Percentiles rank a stretch among this genome's conserved stretches.
Evolutionary conservation across 2,329 filamentous ascomycete species (phyloP).

Genomic region (Gliomastix tumulicola): DNA sequence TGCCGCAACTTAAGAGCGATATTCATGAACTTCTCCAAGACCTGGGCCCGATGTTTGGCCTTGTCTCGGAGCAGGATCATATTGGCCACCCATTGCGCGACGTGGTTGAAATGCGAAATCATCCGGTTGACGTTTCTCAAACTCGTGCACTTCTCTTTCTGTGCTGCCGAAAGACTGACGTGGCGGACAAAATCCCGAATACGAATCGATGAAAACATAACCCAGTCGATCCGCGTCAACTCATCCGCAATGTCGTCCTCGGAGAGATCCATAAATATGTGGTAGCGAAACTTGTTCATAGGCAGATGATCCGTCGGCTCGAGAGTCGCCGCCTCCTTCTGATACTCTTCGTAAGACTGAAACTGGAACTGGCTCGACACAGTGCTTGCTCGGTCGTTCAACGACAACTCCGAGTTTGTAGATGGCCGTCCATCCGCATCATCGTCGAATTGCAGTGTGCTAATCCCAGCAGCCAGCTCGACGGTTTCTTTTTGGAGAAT

Average conservation of each 20-base stretch:
- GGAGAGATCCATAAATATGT: constrained; percentile 78
- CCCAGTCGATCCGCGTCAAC: constrained; percentile 93
- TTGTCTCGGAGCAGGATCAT: constrained; percentile 89
- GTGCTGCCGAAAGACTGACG: constrained; percentile 66
- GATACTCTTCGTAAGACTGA: constrained; percentile 69
- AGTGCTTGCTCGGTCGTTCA: constrained; percentile 28
- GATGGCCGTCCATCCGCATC: constrained; percentile 35
- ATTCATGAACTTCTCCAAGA: constrained; percentile 93
- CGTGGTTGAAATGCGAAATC: constrained; percentile 87
- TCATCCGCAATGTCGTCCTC: constrained; percentile 85
- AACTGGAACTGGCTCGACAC: constrained; percentile 45
- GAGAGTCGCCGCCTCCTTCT: constrained; percentile 67
- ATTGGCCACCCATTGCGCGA: constrained; percentile 75
- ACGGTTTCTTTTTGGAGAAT: constrained; percentile 30
- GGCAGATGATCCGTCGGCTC: constrained; percentile 62
- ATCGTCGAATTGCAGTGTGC: constrained; percentile 40
- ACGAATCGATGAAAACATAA: constrained; percentile 93
- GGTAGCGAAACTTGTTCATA: constrained; percentile 81
- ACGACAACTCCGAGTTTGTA: constrained; percentile 35
- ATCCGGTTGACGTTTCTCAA: constrained; percentile 87
- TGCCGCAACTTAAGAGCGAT: constrained; percentile 80
- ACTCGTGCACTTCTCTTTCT: constrained; percentile 69
- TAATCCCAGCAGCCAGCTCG: constrained; percentile 32
- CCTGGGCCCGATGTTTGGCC: constrained; percentile 84
- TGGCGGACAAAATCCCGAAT: constrained; percentile 90